Conservation (phyloP, 2,329 filamentous ascomycete genomes). For the Colletotrichum eremochloae region DNA sequence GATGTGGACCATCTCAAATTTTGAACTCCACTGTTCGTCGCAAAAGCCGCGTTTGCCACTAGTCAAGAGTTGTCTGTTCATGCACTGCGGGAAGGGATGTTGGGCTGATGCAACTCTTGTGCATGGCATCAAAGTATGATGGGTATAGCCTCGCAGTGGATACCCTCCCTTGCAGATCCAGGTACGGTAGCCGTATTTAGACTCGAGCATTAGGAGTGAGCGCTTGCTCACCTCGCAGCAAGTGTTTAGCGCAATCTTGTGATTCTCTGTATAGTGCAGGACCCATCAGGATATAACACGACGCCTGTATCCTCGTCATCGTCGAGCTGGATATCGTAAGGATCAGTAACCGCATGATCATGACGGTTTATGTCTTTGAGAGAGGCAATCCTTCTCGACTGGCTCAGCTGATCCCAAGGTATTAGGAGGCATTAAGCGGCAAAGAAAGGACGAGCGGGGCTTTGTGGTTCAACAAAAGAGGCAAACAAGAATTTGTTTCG, state of each 20-base stretch:
- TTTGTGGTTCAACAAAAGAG: too few relatives aligned
- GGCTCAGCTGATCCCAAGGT: background rate
- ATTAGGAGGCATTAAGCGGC: background rate
- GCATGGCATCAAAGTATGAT: constrained; percentile 7
- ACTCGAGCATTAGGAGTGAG: too few relatives aligned
- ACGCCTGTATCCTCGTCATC: background rate
- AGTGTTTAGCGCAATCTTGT: too few relatives aligned
- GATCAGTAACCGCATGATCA: background rate
- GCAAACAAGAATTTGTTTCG: background rate
- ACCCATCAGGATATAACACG: background rate
- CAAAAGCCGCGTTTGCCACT: background rate
- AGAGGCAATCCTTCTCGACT: background rate
- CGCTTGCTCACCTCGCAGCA: background rate
- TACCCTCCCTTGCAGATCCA: background rate
- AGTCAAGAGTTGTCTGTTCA: constrained; percentile 2
- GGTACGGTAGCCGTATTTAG: background rate
- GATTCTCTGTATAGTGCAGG: background rate
- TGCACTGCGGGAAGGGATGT: constrained; percentile 15
- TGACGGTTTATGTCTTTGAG: background rate
- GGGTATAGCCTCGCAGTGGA: background rate
- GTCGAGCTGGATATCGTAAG: background rate
- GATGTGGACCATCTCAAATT: background rate
- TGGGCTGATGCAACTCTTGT: constrained; percentile 12
- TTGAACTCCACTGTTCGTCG: background rate
- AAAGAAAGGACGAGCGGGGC: too few relatives aligned